Percentiles rank a stretch among this genome's conserved stretches.
phyloP scores from a whole-genome alignment of 371 early-diverging fungal genomes.

The Saksenaea vasiformis region DNA sequence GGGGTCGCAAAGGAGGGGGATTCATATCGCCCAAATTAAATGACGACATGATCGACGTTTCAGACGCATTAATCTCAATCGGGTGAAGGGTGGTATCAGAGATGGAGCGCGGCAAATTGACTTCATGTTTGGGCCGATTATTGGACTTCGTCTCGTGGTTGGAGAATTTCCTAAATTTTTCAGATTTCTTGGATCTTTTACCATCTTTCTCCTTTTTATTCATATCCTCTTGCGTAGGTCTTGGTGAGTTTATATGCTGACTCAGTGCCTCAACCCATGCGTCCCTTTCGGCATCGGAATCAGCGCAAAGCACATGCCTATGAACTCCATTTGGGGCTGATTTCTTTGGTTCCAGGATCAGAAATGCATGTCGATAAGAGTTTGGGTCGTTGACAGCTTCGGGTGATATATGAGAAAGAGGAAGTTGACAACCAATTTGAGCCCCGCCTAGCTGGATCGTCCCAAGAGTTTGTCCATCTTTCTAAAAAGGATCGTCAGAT shows the following conservation, averaged over 20 bases:
- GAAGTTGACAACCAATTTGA: conserved; percentile 54
- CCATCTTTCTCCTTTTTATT: not conserved
- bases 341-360: conserved; percentile 68
- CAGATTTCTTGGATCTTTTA: conserved; percentile 7
- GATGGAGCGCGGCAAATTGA: conserved; percentile 21
- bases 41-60: not conserved
- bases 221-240: not conserved
- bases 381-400: conserved; percentile 23
- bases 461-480: conserved; percentile 52
- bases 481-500: not conserved
- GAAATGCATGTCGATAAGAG: conserved; percentile 72
- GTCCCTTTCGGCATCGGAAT: conserved; percentile 83
- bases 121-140: not conserved
- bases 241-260: conserved; percentile 25
- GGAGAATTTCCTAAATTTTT: not conserved
- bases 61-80: not conserved
- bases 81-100: conserved; percentile 24
- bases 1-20: conserved; percentile 16
- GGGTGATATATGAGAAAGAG: conserved; percentile 11
- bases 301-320: conserved; percentile 83
- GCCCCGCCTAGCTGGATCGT: conserved; percentile 49
- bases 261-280: conserved; percentile 77
- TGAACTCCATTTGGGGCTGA: conserved; percentile 54
- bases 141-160: not conserved
- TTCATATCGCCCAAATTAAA: not conserved